Evolutionary conservation across 805 yeast genomes (phyloP), one percentile per base, ranked within the genome.

Genomic region (Metschnikowia matae): DNA sequence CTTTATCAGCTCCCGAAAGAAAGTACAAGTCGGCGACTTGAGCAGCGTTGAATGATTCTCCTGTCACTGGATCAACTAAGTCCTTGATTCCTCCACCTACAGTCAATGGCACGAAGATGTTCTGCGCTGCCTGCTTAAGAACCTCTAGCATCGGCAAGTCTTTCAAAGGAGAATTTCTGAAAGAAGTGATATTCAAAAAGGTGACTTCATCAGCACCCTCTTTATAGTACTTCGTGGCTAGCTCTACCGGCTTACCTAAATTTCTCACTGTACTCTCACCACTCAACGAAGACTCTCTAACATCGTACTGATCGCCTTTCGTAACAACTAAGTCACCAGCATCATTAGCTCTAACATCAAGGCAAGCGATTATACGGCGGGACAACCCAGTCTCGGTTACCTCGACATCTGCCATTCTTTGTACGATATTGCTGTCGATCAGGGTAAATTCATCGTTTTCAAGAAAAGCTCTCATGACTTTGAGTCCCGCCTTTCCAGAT

Each of bases 201-300:
- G 98, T 92, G 33, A 94, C 83, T 68, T 94, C 99, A 65, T 94
- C 99, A 0, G 99, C 98, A 29, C 99, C 99, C 69, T 94, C 97
- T 36, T 77, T 70, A 62, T 88, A 94, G 65, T 94, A 94, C 60
- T 83, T 84, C 57, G 89, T 85, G 2, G 99, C 99, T 67, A 94
- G 73, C 62, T 89, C 89, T 0, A 94, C 97, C 1, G 99, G 99
- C 66, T 95, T 94, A 15, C 99, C 99, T 52, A 94, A 74, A 64
- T 94, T 94, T 66, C 97, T 81, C 26, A 94, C 97, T 55, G 81
- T 80, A 41, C 72, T 73, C 31, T 78, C 81, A 3, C 73, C 78
- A 4, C 56, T 59, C 4, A 68, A 64, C 2, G 64, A 46, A 11
- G 69, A 62, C 62, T 91, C 97, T 57, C 99, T 82, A 1, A 94